Evolutionary conservation across 1,284 basidiomycete genomes (phyloP).

Genomic region (Trichosporon inkin): DNA sequence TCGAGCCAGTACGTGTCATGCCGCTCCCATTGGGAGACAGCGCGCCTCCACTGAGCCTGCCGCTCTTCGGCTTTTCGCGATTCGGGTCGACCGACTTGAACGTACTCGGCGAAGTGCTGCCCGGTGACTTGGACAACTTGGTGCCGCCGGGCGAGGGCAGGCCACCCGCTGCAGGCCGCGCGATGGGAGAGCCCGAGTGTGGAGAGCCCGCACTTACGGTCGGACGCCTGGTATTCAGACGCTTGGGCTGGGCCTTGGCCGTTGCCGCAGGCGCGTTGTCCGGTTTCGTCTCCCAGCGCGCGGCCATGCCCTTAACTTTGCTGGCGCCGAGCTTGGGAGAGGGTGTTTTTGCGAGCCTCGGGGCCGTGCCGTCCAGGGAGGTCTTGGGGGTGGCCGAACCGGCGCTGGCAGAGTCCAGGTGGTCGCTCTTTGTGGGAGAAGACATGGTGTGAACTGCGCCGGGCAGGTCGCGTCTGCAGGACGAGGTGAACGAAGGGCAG

Average conservation of each 20-base stretch:
- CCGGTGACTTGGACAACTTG: background rate
- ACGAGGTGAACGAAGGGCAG: background rate
- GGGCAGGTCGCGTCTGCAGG: background rate
- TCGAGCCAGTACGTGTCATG: background rate
- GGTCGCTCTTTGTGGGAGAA: background rate
- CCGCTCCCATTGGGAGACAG: background rate
- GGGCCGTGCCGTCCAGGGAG: background rate
- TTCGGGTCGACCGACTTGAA: conserved; percentile 10
- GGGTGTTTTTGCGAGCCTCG: background rate
- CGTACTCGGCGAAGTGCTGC: conserved; percentile 7
- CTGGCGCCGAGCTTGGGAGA: conserved; percentile 4
- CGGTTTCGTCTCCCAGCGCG: conserved; percentile 21
- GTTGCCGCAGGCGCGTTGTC: background rate
- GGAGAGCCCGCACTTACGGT: background rate
- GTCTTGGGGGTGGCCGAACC: background rate
- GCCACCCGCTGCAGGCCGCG: background rate
- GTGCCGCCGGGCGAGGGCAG: conserved; percentile 6
- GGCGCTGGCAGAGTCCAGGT: conserved; percentile 1
- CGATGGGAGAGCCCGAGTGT: background rate
- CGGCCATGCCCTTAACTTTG: conserved; percentile 20
- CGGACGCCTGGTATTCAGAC: conserved; percentile 2
- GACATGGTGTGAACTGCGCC: background rate
- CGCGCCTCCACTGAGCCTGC: background rate
- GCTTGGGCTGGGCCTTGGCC: conserved; percentile 9
- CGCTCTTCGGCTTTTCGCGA: background rate